Evolutionary conservation across 148 eudicot genomes (phyloP), one percentile per base, ranked within the genome.

Genomic region (Camellia sinensis): DNA sequence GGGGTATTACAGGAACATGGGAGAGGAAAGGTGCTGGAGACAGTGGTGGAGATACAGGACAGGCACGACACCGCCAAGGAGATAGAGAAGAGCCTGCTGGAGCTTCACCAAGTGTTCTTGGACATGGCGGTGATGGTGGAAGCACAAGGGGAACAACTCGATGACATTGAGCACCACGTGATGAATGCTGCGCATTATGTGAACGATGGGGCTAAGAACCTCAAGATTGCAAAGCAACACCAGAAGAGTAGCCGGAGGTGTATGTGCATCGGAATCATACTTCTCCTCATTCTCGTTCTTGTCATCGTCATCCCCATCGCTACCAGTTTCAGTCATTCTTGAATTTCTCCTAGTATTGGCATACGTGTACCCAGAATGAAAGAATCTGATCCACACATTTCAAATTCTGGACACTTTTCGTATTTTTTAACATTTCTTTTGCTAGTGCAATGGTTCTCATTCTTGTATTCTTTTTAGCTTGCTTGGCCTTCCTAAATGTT

Each of bases 41-140:
- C 98, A 4, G 96, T 93, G 88, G 88, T 93, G 21, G 98, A 95
- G 87, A 95, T 95, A 77, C 97, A 93, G 77, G 97, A 90, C 41
- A 83, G 98, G 4, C 83, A 93, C 74, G 97, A 93, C 63, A 88
- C 94, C 0, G 99, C 94, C 22, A 92, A 89, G 86, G 99, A 92
- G 87, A 92, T 95, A 18, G 99, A 95, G 82, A 80, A 80, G 80
- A 92, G 94, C 71, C 81, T 95, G 15, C 69, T 93, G 75, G 98
- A 95, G 92, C 91, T 95, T 4, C 97, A 93, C 84, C 98, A 93
- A 76, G 88, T 93, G 87, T 95, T 95, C 84, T 61, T 95, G 3
- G 97, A 95, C 89, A 95, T 95, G 98, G 88, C 98, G 0, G 98
- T 95, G 78, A 91, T 95, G 97, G 98, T 95, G 61, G 97, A 93